These are phyloP conservation scores for Alternaria burnsii DNA, from an alignment of 2,329 filamentous ascomycete species.

Conservation along the genomic window DNA sequence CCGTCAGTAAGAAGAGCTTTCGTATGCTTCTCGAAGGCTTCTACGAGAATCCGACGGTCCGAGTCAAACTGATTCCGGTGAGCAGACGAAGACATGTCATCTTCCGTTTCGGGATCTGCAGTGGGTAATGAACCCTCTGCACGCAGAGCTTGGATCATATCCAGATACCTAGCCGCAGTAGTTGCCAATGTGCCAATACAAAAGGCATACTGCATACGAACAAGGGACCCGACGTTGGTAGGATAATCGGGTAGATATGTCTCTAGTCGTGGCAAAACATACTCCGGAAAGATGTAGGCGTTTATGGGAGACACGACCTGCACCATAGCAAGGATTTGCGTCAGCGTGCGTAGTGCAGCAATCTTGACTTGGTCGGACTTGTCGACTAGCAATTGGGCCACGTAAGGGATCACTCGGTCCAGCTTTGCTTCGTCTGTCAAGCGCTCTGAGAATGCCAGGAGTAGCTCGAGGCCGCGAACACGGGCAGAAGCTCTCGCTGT, in stretches of 20 bases:
- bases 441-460: conserved; percentile 89
- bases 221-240: conserved; percentile 66
- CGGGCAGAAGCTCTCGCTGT: conserved; percentile 89
- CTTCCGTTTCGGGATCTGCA: conserved; percentile 80
- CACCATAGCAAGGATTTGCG: conserved; percentile 83
- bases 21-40: conserved; percentile 85
- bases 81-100: conserved; percentile 71
- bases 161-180: conserved; percentile 84
- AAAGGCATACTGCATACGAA: conserved; percentile 90
- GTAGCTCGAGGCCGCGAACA: conserved; percentile 86
- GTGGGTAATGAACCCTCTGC: conserved; percentile 83
- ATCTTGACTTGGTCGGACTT: conserved; percentile 84
- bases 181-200: conserved; percentile 88
- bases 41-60: conserved; percentile 81
- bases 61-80: conserved; percentile 88
- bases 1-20: conserved; percentile 88
- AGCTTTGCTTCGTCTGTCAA: conserved; percentile 95
- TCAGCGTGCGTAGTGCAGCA: conserved; percentile 83
- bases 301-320: conserved; percentile 82
- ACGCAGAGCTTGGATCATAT: conserved; percentile 87
- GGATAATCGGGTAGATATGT: conserved; percentile 62
- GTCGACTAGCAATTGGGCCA: conserved; percentile 84
- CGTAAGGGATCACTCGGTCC: conserved; percentile 89
- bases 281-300: conserved; percentile 72
- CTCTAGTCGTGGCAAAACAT: conserved; percentile 68